phyloP scores from a whole-genome alignment of 306 rosid genomes.

The Prunus kanzakura region DNA sequence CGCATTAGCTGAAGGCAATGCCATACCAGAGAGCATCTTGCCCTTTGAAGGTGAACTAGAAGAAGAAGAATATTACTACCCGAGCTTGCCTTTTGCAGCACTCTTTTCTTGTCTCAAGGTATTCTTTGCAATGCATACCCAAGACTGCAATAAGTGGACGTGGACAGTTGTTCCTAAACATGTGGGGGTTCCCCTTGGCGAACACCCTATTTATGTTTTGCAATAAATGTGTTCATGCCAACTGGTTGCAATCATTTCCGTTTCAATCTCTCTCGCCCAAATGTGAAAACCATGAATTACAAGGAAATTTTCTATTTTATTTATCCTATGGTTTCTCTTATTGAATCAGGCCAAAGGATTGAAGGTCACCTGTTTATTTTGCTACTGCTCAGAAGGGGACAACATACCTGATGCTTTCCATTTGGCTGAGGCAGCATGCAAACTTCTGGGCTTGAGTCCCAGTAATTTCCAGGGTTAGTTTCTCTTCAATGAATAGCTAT shows the following conservation, averaged over 20 bases:
- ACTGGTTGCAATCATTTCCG: background rate
- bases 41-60: slow-evolving; percentile 65
- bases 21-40: slow-evolving; percentile 36
- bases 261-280: background rate
- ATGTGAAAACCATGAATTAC: background rate
- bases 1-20: slow-evolving; percentile 62
- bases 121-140: background rate
- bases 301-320: background rate
- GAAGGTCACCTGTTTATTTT: slow-evolving; percentile 84
- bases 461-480: slow-evolving; percentile 47
- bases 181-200: background rate
- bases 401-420: slow-evolving; percentile 80
- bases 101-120: slow-evolving; percentile 87
- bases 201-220: background rate
- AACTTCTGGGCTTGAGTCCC: slow-evolving; percentile 44
- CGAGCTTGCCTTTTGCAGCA: slow-evolving; percentile 91
- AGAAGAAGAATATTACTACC: slow-evolving; percentile 80
- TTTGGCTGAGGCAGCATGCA: slow-evolving; percentile 76
- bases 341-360: slow-evolving; percentile 75
- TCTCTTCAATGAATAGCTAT: background rate
- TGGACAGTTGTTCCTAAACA: background rate
- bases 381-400: slow-evolving; percentile 97
- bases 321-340: background rate
- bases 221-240: background rate
- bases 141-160: background rate